Evolutionary conservation across 257 asterid genomes (phyloP).

Genomic region (Solanum piurae): DNA sequence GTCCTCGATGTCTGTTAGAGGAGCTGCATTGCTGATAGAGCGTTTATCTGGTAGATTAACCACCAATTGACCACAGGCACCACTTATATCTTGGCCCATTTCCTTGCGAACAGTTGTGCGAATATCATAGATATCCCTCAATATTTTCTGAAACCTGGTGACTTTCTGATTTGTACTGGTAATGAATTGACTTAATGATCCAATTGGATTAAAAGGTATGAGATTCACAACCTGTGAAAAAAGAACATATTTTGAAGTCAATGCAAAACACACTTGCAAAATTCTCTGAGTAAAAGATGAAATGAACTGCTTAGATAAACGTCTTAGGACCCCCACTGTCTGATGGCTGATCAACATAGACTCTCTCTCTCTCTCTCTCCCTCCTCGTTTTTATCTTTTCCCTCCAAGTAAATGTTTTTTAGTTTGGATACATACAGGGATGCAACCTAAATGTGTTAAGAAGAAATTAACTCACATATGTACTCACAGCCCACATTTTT

Average conservation of each 20-base stretch:
- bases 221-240: slow-evolving; percentile 73
- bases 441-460: not conserved
- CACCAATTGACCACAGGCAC: slow-evolving; percentile 97
- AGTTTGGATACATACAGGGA: not conserved
- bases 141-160: slow-evolving; percentile 55
- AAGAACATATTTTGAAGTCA: not conserved
- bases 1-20: slow-evolving; percentile 85
- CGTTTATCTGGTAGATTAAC: slow-evolving; percentile 34
- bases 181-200: slow-evolving; percentile 50
- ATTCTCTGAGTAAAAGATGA: not conserved
- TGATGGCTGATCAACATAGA: not conserved
- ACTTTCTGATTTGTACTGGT: slow-evolving; percentile 63
- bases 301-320: not conserved
- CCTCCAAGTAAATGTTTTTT: not conserved
- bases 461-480: not conserved
- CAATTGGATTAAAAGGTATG: slow-evolving; percentile 96
- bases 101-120: slow-evolving; percentile 88
- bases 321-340: not conserved
- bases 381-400: not conserved
- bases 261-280: not conserved
- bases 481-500: not conserved
- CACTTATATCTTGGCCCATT: slow-evolving; percentile 99
- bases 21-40: slow-evolving; percentile 17
- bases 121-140: slow-evolving; percentile 66
- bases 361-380: not conserved